Conservation (phyloP, 2,329 filamentous ascomycete species). For the Trichoderma sp. region DNA sequence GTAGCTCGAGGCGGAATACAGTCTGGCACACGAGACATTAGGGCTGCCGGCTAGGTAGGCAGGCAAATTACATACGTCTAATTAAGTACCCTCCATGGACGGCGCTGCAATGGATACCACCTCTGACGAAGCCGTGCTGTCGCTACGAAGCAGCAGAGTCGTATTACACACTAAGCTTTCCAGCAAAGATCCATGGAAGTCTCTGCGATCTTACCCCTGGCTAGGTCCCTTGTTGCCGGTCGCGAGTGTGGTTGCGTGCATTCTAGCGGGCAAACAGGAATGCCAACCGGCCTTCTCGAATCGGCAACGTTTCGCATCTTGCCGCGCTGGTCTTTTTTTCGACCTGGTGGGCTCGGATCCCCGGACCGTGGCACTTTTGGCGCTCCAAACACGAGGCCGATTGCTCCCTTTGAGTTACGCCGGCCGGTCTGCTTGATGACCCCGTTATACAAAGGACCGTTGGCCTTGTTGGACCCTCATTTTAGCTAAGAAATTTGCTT, state of each 20-base stretch:
- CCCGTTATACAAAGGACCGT: not conserved
- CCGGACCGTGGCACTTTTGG: conserved; percentile 11
- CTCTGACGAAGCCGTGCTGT: not conserved
- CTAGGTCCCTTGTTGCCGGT: conserved; percentile 12
- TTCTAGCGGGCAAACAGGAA: not conserved
- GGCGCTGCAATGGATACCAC: not conserved
- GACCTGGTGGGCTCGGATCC: conserved; percentile 4
- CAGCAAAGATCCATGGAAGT: conserved; percentile 9
- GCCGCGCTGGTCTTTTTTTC: not conserved
- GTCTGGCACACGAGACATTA: conserved; percentile 1
- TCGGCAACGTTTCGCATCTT: conserved; percentile 11
- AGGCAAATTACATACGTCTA: not conserved
- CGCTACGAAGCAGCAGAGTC: not conserved
- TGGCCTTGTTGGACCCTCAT: not conserved
- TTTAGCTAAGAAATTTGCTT: not conserved
- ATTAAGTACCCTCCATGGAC: not conserved
- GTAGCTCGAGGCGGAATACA: not conserved
- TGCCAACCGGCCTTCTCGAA: conserved; percentile 6
- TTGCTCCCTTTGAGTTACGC: not conserved
- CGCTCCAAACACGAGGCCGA: not conserved
- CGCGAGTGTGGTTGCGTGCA: conserved; percentile 18
- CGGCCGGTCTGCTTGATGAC: not conserved
- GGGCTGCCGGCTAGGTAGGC: not conserved
- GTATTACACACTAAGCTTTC: not conserved
- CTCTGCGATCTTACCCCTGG: not conserved